These are phyloP conservation scores for Ceriops zippeliana DNA, from an alignment of 345 rosid genomes.

Conservation along the genomic window DNA sequence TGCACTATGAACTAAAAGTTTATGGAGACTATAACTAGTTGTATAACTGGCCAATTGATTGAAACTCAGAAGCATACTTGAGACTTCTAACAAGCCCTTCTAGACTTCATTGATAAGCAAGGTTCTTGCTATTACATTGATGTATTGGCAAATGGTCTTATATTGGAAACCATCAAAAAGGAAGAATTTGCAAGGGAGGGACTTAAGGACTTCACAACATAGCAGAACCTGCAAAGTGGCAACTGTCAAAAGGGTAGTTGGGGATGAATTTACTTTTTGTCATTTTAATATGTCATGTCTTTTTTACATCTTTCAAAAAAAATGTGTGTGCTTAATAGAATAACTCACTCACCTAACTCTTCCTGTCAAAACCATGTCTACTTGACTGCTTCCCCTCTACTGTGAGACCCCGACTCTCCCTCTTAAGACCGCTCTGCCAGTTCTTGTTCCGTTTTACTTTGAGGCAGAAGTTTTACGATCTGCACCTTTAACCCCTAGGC, in stretches of 20 bases:
- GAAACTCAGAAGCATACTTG: no score
- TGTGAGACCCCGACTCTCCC: background rate
- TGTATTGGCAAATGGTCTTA: background rate
- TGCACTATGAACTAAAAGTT: no score
- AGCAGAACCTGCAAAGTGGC: conserved; percentile 14
- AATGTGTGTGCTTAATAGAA: conserved; percentile 24
- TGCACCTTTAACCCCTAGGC: no score
- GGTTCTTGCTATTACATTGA: conserved; percentile 11
- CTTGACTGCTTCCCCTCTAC: conserved; percentile 22
- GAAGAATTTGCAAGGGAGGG: background rate
- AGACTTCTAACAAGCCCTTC: no score
- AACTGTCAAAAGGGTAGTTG: background rate
- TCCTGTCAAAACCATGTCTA: conserved; percentile 15
- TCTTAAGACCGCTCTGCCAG: background rate
- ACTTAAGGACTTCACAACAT: no score
- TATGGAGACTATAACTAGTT: no score
- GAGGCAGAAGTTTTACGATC: background rate
- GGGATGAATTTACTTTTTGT: conserved; percentile 34
- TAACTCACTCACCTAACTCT: conserved; percentile 28
- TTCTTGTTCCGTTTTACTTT: background rate
- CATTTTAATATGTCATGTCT: conserved; percentile 22
- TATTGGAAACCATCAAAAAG: background rate
- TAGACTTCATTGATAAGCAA: background rate
- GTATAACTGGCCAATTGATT: no score
- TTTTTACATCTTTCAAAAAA: conserved; percentile 47